Evolutionary conservation across 129 eudicot genomes (phyloP).

Genomic region (Helianthus annuus): HanXRQr2.0-SUNRISE NC_035446.2:44868939-44869438

Average conservation of each 20-base stretch:
- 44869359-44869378: not conserved
- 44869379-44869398: too few species aligned
- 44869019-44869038: too few species aligned
- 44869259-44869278: slow-evolving; percentile 19
- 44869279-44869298: slow-evolving; percentile 70
- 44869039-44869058: too few species aligned
- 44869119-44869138: not conserved
- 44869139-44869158: not conserved
- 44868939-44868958: too few species aligned
- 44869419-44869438: not conserved
- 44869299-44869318: not conserved
- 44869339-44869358: not conserved
- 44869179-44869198: not conserved
- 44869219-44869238: slow-evolving; percentile 47
- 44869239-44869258: not conserved
- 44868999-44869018: too few species aligned
- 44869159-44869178: not conserved
- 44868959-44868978: too few species aligned
- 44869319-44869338: slow-evolving; percentile 3
- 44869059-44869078: not conserved
- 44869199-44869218: slow-evolving; percentile 32
- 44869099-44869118: not conserved
- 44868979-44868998: too few species aligned
- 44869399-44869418: too few species aligned
- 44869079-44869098: not conserved